Percentiles rank a stretch among this genome's conserved stretches.
These are phyloP conservation scores for Pseudogymnoascus sp. DNA, from an alignment of 2,329 filamentous ascomycete genomes.

Conservation along the genomic window DNA sequence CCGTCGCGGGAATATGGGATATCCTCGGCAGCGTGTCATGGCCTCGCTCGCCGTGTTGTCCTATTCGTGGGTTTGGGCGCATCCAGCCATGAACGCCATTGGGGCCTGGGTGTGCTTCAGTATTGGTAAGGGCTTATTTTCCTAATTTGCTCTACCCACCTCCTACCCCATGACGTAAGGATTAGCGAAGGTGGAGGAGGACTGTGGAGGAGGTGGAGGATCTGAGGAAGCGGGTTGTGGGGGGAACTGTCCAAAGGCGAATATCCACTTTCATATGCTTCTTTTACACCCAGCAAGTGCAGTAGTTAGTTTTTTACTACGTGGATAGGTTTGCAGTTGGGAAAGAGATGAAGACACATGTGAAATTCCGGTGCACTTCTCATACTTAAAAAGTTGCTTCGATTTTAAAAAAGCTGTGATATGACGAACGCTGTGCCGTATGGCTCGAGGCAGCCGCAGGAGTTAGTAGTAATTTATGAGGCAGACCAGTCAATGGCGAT, in stretches of 20 bases:
- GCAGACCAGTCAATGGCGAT: neutral
- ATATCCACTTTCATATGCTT: conserved; percentile 7
- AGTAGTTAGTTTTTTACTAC: neutral
- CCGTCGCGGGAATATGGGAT: neutral
- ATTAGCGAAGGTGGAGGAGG: conserved; percentile 1
- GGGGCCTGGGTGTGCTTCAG: neutral
- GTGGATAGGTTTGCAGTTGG: neutral
- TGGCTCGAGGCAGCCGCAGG: neutral
- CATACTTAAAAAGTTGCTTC: neutral
- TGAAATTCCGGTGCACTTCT: neutral
- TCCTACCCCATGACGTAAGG: neutral
- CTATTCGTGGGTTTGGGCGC: neutral
- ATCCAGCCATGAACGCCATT: conserved; percentile 5
- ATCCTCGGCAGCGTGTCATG: neutral
- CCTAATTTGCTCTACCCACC: neutral
- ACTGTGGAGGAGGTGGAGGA: neutral
- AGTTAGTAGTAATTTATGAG: neutral
- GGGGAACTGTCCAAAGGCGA: neutral
- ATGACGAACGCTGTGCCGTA: neutral
- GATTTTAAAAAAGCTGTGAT: neutral
- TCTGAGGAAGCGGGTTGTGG: conserved; percentile 1
- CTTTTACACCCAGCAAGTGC: neutral
- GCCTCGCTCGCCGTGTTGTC: neutral
- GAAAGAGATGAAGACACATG: neutral
- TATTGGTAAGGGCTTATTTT: conserved; percentile 6